phyloP scores from a whole-genome alignment of 345 rosid species.

The Euclidium syriacum region DNA sequence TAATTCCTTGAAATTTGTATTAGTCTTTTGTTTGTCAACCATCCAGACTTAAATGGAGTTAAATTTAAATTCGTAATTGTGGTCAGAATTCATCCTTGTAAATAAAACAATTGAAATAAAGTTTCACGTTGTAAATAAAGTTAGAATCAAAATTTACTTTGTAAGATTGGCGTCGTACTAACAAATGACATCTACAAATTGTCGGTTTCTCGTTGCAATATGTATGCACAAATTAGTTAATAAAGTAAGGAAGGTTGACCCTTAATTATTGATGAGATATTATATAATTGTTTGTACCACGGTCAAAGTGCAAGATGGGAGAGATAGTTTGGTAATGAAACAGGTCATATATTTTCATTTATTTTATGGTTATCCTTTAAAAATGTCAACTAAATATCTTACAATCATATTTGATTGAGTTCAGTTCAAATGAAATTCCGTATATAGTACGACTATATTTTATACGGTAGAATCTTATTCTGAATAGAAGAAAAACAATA shows the following conservation, averaged over 20 bases:
- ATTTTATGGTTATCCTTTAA: constrained; percentile 9
- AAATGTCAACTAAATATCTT: constrained; percentile 24
- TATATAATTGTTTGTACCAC: background rate
- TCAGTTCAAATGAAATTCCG: constrained; percentile 6
- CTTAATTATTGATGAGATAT: constrained; percentile 4
- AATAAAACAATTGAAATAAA: background rate
- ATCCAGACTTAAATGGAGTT: too few species aligned
- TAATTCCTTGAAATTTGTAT: too few species aligned
- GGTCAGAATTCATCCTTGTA: background rate
- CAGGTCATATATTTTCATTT: constrained; percentile 11
- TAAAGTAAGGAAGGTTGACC: constrained; percentile 19
- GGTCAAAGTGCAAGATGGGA: constrained; percentile 17
- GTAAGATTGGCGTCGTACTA: background rate
- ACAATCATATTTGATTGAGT: background rate
- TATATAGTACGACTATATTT: background rate
- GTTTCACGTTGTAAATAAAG: background rate
- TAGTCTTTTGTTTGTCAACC: too few species aligned
- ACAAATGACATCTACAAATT: constrained; percentile 5
- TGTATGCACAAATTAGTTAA: background rate
- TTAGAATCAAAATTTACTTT: background rate
- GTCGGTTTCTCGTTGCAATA: constrained; percentile 14
- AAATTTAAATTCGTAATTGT: background rate
- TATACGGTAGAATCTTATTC: background rate
- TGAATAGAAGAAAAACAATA: background rate
- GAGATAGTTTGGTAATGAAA: constrained; percentile 14